Conservation (phyloP, 331 rosid genomes). For the Saraca asoca region DNA sequence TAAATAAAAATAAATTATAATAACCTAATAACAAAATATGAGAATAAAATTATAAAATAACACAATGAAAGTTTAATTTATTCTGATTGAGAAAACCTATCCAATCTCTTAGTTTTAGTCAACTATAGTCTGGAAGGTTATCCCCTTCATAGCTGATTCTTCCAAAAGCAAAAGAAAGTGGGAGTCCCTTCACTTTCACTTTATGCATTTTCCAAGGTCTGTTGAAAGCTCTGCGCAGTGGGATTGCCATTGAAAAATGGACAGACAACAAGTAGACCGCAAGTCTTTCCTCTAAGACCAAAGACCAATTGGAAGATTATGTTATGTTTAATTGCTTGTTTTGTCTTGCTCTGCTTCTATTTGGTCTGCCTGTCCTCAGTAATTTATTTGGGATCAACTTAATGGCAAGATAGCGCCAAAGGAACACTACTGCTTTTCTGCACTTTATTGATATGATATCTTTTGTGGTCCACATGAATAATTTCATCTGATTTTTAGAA, state of each 20-base stretch:
- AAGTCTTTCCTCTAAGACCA: not conserved
- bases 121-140: not conserved
- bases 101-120: too few relatives aligned
- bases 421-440: not conserved
- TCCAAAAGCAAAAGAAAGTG: slow-evolving; percentile 8
- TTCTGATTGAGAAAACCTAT: not conserved
- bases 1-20: too few relatives aligned
- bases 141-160: not conserved
- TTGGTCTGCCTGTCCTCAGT: not conserved
- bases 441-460: not conserved
- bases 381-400: not conserved
- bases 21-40: too few relatives aligned
- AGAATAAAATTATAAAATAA: too few relatives aligned
- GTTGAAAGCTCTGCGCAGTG: not conserved
- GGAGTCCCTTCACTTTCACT: slow-evolving; percentile 9
- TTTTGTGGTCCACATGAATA: not conserved
- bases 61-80: too few relatives aligned
- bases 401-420: not conserved
- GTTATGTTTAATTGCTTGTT: not conserved
- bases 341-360: not conserved
- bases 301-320: slow-evolving; percentile 7
- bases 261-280: slow-evolving; percentile 6
- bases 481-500: too few relatives aligned
- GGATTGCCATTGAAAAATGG: not conserved
- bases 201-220: slow-evolving; percentile 2